Evolutionary conservation across 305 asterid species (phyloP), one percentile per base, ranked within the genome.

Genomic region (Solanum hybrid): DNA sequence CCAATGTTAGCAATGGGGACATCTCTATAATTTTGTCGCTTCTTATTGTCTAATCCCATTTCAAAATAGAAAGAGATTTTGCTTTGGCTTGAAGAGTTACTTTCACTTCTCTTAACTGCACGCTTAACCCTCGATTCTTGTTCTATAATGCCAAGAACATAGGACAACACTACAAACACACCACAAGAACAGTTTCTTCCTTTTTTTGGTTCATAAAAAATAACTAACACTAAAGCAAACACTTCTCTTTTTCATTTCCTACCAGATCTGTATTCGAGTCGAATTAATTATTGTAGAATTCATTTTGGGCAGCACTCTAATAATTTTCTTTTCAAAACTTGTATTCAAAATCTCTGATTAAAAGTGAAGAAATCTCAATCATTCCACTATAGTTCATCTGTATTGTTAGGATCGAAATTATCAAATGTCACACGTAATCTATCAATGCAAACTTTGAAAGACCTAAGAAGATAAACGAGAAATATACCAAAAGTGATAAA

Each of bases 141-240:
- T 40, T 66, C 72, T 88, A 34, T 7, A 82, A 36, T 91, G 88
- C 87, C 90, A 75, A 90, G 75, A 85, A 87, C 91, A 89, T 90
- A 26, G 80, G 87, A 92, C 94, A 91, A 76, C 90, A 89, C 93
- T 38, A 81, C 91, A 89, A 89, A 90, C 92, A 24, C 89, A 69
- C 13, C 86, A 35, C 90, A 90, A 92, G 91, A 92, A 92, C 90
- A 42, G 3, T 69, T 29, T 29, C 19, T 14, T 29, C 10, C 19
- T 11, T 27, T 27, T 29, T 27, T 69, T 24, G 1, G 14, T n/a
- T 66, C 1, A 66, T 6, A 7, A 72, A 13, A 27, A 29, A 32
- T 64, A 69, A 15, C 7, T 79, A 51, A 60, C 42, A 35, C 9
- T 7, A 36, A 4, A 71, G 17, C 79, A 77, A 4, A 31, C 36